Conservation (phyloP, 768 basidiomycete genomes). For the Hypholoma fasciculare region DNA sequence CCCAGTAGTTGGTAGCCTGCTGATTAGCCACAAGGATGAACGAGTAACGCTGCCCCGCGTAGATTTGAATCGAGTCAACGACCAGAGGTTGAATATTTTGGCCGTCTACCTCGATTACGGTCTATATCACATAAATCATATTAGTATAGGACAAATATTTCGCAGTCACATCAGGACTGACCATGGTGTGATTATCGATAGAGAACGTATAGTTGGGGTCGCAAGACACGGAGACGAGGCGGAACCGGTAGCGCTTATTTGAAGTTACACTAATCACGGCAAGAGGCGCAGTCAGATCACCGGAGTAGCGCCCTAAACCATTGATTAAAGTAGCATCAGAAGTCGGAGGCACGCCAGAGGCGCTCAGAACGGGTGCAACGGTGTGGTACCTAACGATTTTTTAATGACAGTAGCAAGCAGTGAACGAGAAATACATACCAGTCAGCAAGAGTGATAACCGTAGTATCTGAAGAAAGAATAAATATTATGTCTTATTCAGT, state of each 20-base stretch:
- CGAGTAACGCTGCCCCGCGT: conserved; percentile 51
- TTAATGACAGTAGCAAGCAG: conserved; percentile 26
- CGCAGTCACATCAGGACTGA: too few species aligned
- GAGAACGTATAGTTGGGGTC: conserved; percentile 43
- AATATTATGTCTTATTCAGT: too few species aligned
- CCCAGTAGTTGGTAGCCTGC: conserved; percentile 41
- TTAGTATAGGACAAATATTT: too few species aligned
- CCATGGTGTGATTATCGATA: conserved; percentile 43
- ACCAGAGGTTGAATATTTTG: conserved; percentile 38
- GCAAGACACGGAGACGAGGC: conserved; percentile 44
- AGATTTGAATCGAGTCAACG: conserved; percentile 43
- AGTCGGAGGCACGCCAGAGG: conserved; percentile 25
- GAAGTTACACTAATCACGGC: conserved; percentile 36
- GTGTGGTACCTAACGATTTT: conserved; percentile 26
- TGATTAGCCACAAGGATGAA: conserved; percentile 34
- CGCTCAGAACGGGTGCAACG: conserved; percentile 11
- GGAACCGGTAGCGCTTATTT: conserved; percentile 44
- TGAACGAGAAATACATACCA: conserved; percentile 21
- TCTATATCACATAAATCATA: too few species aligned
- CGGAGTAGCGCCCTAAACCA: conserved; percentile 43
- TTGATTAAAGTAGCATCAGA: conserved; percentile 45
- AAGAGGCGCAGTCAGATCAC: conserved; percentile 32
- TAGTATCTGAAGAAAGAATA: conserved; percentile 20
- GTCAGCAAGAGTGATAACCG: conserved; percentile 28
- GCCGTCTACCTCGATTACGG: conserved; percentile 38